Evolutionary conservation across 2,329 filamentous ascomycete genomes (phyloP).

Genomic region (Leptographium procerum): DNA sequence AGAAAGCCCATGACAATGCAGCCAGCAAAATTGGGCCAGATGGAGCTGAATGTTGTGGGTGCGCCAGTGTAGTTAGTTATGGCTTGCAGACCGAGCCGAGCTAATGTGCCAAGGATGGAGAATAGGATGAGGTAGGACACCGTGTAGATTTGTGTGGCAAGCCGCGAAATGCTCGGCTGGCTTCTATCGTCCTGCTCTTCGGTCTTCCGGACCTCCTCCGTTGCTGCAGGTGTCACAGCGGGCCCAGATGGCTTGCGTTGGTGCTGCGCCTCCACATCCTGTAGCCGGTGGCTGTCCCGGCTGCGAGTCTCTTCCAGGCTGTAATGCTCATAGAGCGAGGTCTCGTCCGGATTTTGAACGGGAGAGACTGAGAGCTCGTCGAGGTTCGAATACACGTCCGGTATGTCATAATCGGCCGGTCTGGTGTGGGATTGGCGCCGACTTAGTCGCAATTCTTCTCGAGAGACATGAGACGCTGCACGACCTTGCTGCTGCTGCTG

Average conservation of each 20-base stretch:
- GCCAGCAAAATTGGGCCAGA: constrained; percentile 83
- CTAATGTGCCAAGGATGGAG: constrained; percentile 71
- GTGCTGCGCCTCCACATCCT: background rate
- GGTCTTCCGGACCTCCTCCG: background rate
- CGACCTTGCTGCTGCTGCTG: too few species aligned
- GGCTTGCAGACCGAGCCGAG: constrained; percentile 66
- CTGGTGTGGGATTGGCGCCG: background rate
- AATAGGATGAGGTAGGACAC: constrained; percentile 77
- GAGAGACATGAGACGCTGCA: too few species aligned
- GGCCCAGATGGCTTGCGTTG: background rate
- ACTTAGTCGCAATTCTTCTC: too few species aligned
- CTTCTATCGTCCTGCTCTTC: constrained; percentile 1
- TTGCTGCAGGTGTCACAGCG: background rate
- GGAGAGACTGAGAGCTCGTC: constrained; percentile 28
- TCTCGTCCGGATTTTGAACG: constrained; percentile 24
- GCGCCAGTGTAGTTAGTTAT: constrained; percentile 77
- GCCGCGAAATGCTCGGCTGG: constrained; percentile 28
- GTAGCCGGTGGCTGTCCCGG: constrained; percentile 3
- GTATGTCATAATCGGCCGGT: constrained; percentile 20
- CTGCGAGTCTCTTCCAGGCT: constrained; percentile 27
- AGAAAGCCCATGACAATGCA: constrained; percentile 78
- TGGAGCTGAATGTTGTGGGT: constrained; percentile 58
- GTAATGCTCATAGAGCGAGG: constrained; percentile 22
- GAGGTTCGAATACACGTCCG: constrained; percentile 29
- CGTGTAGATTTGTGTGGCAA: constrained; percentile 53